Conservation (phyloP, 768 basidiomycete genomes). For the Leucogyrophana mollusca region DNA sequence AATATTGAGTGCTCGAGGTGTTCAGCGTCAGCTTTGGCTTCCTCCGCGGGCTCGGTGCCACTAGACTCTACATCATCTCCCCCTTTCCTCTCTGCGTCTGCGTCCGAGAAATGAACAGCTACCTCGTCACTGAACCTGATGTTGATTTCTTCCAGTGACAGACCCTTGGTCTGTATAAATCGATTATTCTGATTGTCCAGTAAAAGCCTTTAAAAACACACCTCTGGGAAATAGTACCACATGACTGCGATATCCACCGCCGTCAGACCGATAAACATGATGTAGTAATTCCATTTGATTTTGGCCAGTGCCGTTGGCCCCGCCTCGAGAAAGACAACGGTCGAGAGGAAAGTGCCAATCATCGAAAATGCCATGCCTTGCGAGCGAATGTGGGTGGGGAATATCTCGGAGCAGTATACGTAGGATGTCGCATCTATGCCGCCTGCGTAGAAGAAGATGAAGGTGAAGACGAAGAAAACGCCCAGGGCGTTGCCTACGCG, state of each 20-base stretch:
- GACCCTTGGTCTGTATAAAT: neutral
- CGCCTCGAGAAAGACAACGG: neutral
- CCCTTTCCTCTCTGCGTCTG: too few species aligned
- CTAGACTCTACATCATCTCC: too few species aligned
- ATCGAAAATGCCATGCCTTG: conserved; percentile 1
- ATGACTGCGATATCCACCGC: neutral
- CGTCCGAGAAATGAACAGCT: neutral
- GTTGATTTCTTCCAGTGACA: conserved; percentile 5
- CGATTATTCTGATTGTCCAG: too few species aligned
- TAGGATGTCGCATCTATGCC: conserved; percentile 1
- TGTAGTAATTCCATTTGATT: conserved; percentile 1
- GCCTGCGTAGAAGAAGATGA: conserved; percentile 4
- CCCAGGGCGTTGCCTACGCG: neutral
- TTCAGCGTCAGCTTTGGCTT: too few species aligned
- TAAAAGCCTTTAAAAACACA: neutral
- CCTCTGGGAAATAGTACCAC: conserved; percentile 3
- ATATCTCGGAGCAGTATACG: neutral
- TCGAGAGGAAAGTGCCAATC: neutral
- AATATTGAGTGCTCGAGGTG: too few species aligned
- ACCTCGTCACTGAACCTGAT: conserved; percentile 3
- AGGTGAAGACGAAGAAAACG: conserved; percentile 1
- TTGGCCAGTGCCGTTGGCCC: neutral
- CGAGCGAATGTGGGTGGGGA: neutral
- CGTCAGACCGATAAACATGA: neutral
- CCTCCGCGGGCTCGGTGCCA: too few species aligned